A percentile compares a stretch with the other conserved stretches of the same genome.
Evolutionary conservation across 331 rosid species (phyloP).

Genomic region (Rhamnella rubrinervis): DNA sequence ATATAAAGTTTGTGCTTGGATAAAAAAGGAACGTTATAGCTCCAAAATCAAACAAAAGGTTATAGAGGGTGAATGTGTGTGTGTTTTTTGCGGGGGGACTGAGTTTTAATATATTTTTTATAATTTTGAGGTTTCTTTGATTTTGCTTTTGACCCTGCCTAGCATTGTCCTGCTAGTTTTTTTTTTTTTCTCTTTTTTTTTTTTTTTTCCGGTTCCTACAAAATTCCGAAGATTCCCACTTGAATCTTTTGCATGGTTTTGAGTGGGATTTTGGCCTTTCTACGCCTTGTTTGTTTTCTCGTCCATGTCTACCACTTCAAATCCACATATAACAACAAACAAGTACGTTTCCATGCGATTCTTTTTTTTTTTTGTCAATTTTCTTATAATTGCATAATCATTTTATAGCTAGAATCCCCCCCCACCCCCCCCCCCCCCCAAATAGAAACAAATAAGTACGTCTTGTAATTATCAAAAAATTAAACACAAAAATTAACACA

Average conservation of each 20-base stretch:
- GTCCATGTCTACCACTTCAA: too few relatives aligned
- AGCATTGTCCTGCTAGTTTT: background rate
- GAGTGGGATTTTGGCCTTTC: conserved; percentile 55
- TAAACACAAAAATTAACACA: too few relatives aligned
- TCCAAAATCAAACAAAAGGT: conserved; percentile 7
- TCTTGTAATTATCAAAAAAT: background rate
- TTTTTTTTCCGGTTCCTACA: background rate
- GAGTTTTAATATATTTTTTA: background rate
- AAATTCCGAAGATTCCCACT: conserved; percentile 25
- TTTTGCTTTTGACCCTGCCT: conserved; percentile 23
- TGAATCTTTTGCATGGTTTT: conserved; percentile 59
- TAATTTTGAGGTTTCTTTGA: background rate
- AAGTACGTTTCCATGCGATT: conserved; percentile 24
- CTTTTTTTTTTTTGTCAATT: conserved; percentile 30
- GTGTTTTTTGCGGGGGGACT: background rate
- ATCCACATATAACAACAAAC: conserved; percentile 29
- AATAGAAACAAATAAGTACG: conserved; percentile 21
- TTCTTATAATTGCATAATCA: conserved; percentile 50
- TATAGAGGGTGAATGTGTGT: background rate
- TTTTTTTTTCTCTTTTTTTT: background rate
- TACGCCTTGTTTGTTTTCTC: conserved; percentile 8
- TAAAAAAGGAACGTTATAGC: background rate
- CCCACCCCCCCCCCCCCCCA: conserved; percentile 18
- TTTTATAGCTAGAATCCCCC: conserved; percentile 19
- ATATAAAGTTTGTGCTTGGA: too few relatives aligned